These are phyloP conservation scores for Solanum chaucha DNA, from an alignment of 257 asterid species.

Conservation along the genomic window DNA sequence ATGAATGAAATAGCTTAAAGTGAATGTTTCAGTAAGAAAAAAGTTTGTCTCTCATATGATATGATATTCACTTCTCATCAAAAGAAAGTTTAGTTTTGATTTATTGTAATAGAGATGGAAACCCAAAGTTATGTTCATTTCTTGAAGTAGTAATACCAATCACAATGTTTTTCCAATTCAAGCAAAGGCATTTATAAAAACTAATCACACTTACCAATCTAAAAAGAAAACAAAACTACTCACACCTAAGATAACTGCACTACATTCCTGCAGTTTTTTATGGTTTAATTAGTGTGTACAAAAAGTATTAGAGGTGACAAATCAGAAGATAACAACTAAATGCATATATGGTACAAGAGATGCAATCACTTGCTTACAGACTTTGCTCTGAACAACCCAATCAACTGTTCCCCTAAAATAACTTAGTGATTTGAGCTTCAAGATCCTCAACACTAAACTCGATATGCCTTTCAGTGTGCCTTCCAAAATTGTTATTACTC, in stretches of 20 bases:
- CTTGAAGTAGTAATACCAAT: not conserved
- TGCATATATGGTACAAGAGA: constrained; percentile 24
- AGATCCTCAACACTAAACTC: constrained; percentile 61
- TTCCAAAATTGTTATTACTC: constrained; percentile 34
- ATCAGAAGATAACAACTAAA: constrained; percentile 7
- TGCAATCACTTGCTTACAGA: not conserved
- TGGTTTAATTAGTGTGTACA: not conserved
- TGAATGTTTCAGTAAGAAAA: not conserved
- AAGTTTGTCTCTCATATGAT: not conserved
- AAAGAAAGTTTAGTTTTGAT: not conserved
- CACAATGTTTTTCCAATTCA: not conserved
- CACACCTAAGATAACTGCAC: not conserved
- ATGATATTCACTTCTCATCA: not conserved
- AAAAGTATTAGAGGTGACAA: not conserved
- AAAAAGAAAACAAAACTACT: not conserved
- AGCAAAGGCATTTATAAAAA: not conserved
- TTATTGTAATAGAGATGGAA: not conserved
- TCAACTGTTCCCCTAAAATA: constrained; percentile 42
- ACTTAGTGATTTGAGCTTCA: constrained; percentile 48
- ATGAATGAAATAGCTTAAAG: not conserved
- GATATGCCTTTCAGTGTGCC: constrained; percentile 53
- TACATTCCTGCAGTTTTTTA: not conserved
- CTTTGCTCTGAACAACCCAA: constrained; percentile 16
- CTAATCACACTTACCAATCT: not conserved
- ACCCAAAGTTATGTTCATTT: not conserved